Evolutionary conservation across 495 filamentous ascomycete species (phyloP), one percentile per base, ranked within the genome.

Genomic region (Lophiostoma macrostomum): DNA sequence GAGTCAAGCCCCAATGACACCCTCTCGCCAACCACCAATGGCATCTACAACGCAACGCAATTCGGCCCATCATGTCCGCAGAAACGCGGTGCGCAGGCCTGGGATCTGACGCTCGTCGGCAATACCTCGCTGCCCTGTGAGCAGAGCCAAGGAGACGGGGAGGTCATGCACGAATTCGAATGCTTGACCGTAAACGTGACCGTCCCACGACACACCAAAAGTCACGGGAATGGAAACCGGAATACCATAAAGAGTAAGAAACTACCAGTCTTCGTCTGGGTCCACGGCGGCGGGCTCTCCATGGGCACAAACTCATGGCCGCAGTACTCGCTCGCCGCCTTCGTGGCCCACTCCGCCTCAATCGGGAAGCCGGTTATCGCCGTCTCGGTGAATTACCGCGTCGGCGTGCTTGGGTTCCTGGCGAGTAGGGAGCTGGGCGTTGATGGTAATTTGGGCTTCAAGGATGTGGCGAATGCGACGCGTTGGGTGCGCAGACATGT

Each of bases 281-380:
- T 53, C 1, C 50, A 61, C 24, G 50, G 58, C 12, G 58, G 58
- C 16, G 58, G 35, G 1, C 23, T 61, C 12, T 24, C 35, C 34
- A 45, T 55, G 35, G 58, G 58, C n/a, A 39, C 20, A 7, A 61
- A 50, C 19, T 50, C 51, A 38, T 61, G 58, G 58, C 58, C 58
- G 27, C 58, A 61, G 23, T 61, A 56, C 38, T 38, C 44, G 24
- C 36, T 55, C 12, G 18, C 7, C n/a, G 5, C 8, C 8, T 40
- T 61, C 30, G 45, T 61, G 12, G 43, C 3, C 12, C 36, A 40
- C 4, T 14, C 16, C 32, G 30, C 46, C 0, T 1, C 39, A 28
- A 50, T 50, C 19, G 51, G 45, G 8, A 56, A 61, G 23, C 58
- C 58, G 16, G 31, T 61, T 16, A 41, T 61, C 20, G 52, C 44